Evolutionary conservation across 2,329 filamentous ascomycete species (phyloP).

Genomic region (Biscogniauxia mediterranea): DNA sequence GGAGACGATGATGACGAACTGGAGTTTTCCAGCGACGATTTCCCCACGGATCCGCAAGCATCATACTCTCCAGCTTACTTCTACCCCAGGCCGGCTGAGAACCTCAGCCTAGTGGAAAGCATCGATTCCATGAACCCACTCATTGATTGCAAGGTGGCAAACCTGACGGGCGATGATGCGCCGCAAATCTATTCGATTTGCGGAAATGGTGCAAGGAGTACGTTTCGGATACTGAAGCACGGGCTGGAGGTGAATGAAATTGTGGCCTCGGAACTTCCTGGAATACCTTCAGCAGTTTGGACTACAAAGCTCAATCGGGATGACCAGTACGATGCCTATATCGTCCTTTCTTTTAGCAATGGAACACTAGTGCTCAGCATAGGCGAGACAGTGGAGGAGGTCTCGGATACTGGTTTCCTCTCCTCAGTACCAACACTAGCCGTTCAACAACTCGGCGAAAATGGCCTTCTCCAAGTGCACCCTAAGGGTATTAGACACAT

Average conservation of each 20-base stretch:
- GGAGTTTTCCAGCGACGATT: conserved; percentile 81
- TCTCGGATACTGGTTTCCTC: conserved; percentile 89
- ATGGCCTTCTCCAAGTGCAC: conserved; percentile 90
- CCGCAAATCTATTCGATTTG: conserved; percentile 95
- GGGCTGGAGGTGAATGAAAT: conserved; percentile 92
- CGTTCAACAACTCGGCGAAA: conserved; percentile 90
- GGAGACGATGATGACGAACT: conserved; percentile 91
- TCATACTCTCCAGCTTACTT: conserved; percentile 82
- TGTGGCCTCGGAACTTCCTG: conserved; percentile 87
- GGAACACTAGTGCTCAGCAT: conserved; percentile 91
- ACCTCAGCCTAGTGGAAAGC: conserved; percentile 79
- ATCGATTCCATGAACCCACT: conserved; percentile 89
- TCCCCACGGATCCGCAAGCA: conserved; percentile 70
- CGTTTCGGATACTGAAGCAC: conserved; percentile 89
- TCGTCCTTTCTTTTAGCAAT: conserved; percentile 89
- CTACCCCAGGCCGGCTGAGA: conserved; percentile 73
- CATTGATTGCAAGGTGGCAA: conserved; percentile 87
- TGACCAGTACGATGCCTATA: conserved; percentile 90
- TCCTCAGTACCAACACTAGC: conserved; percentile 86
- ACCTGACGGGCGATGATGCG: conserved; percentile 86
- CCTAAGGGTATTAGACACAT: conserved; percentile 96
- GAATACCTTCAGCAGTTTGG: conserved; percentile 90
- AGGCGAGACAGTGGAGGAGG: conserved; percentile 94
- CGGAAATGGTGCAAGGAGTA: conserved; percentile 83
- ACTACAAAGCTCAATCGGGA: conserved; percentile 81